Percentiles rank a stretch among this genome's conserved stretches.
phyloP scores from a whole-genome alignment of 2,329 filamentous ascomycete genomes.

The Pochonia chlamydosporia region DNA sequence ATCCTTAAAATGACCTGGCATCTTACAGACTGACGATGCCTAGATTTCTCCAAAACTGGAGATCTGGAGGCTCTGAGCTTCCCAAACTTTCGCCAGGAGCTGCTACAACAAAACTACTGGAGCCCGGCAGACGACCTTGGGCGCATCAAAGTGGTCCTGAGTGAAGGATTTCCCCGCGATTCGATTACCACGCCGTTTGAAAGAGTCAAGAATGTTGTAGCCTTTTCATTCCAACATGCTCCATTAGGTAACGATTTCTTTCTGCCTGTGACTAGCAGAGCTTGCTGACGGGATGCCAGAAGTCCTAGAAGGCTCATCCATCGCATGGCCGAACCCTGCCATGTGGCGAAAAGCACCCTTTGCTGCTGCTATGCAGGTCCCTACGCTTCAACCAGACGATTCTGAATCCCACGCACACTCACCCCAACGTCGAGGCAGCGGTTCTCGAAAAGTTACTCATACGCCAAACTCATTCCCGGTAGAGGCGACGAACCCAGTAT shows the following conservation, averaged over 20 bases:
- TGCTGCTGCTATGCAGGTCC: constrained; percentile 33
- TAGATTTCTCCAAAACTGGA: constrained; percentile 51
- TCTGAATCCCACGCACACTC: constrained; percentile 59
- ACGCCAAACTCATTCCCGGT: background rate
- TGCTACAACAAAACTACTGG: constrained; percentile 67
- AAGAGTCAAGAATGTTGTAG: constrained; percentile 64
- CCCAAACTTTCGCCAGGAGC: constrained; percentile 63
- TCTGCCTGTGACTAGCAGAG: background rate
- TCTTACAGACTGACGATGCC: constrained; percentile 1
- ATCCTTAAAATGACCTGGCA: background rate
- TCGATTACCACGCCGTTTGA: constrained; percentile 51
- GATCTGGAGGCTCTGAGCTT: constrained; percentile 62
- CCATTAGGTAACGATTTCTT: constrained; percentile 53
- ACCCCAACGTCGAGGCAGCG: constrained; percentile 36
- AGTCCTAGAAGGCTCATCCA: constrained; percentile 64
- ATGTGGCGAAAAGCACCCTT: constrained; percentile 57
- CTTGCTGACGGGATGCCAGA: constrained; percentile 32
- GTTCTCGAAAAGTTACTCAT: background rate
- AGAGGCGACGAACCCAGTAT: background rate
- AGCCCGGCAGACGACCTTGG: constrained; percentile 64
- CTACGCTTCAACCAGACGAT: constrained; percentile 36
- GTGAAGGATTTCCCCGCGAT: constrained; percentile 62
- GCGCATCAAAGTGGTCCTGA: constrained; percentile 70
- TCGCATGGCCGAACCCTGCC: constrained; percentile 71
- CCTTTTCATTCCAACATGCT: constrained; percentile 82